Conservation (phyloP, 345 rosid genomes). For the Citrus reticulata region DNA sequence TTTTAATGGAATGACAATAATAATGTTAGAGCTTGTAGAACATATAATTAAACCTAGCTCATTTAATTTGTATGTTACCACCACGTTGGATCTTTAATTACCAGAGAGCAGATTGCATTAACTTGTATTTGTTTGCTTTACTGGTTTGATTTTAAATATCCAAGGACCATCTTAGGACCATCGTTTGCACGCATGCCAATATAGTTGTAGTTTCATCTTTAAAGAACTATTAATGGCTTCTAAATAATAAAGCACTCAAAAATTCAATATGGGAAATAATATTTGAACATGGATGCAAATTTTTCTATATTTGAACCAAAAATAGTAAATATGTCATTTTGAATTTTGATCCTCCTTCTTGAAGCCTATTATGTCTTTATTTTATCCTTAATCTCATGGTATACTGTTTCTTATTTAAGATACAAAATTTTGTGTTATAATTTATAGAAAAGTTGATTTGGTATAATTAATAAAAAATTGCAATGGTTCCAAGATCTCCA, state of each 20-base stretch:
- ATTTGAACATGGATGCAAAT: too few relatives aligned
- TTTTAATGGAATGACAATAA: background rate
- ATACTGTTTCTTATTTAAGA: too few relatives aligned
- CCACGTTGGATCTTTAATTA: background rate
- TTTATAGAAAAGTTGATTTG: too few relatives aligned
- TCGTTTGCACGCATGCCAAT: constrained; percentile 19
- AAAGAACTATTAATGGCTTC: background rate
- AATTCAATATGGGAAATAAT: too few relatives aligned
- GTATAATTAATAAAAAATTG: too few relatives aligned
- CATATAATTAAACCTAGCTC: background rate
- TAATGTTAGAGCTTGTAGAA: background rate
- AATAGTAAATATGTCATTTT: too few relatives aligned
- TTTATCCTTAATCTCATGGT: too few relatives aligned
- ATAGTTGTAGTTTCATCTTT: background rate
- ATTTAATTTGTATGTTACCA: background rate
- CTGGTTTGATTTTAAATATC: background rate
- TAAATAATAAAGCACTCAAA: background rate
- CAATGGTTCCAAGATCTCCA: too few relatives aligned
- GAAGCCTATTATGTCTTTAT: too few relatives aligned
- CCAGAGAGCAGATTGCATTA: background rate
- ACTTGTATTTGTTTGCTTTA: background rate
- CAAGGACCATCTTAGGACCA: constrained; percentile 14
- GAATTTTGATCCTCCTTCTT: too few relatives aligned
- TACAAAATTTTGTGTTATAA: too few relatives aligned
- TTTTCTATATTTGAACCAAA: too few relatives aligned